phyloP scores from a whole-genome alignment of 2,329 filamentous ascomycete species.

The Ophiostoma himal-ulmi region DNA sequence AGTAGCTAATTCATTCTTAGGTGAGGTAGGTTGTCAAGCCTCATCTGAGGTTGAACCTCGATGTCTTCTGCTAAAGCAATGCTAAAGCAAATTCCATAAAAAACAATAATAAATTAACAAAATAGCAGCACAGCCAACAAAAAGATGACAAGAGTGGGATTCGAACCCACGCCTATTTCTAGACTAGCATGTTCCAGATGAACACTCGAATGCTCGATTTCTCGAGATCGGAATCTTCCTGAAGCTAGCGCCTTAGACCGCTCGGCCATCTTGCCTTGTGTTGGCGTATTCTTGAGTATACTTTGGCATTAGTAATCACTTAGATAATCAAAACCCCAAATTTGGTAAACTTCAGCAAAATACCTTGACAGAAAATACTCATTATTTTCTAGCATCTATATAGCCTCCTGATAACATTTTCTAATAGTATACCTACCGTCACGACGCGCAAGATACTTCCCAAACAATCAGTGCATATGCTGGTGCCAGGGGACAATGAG shows the following conservation, averaged over 20 bases:
- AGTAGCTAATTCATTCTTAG: too few species aligned
- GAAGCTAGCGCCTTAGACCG: conserved; percentile 9
- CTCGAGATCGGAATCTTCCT: not conserved
- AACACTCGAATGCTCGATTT: conserved; percentile 3
- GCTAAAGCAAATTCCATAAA: not conserved
- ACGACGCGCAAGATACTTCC: not conserved
- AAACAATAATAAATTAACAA: not conserved
- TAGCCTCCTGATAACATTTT: not conserved
- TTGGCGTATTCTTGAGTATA: not conserved
- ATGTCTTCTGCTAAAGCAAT: too few species aligned
- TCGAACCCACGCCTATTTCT: conserved; percentile 14
- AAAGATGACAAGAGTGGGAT: not conserved
- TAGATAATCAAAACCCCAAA: too few species aligned
- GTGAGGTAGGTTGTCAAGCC: too few species aligned
- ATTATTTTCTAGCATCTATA: too few species aligned
- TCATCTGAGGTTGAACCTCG: too few species aligned
- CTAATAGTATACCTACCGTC: not conserved
- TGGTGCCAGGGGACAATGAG: conserved; percentile 2
- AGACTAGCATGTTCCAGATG: conserved; percentile 12
- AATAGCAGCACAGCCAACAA: not conserved
- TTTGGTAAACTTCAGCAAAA: too few species aligned
- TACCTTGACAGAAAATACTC: too few species aligned
- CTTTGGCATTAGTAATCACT: not conserved
- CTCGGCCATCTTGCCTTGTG: conserved; percentile 4
- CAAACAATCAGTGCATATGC: not conserved